Evolutionary conservation across 805 yeast genomes (phyloP).

Genomic region (Ogataea ramenticola): DNA sequence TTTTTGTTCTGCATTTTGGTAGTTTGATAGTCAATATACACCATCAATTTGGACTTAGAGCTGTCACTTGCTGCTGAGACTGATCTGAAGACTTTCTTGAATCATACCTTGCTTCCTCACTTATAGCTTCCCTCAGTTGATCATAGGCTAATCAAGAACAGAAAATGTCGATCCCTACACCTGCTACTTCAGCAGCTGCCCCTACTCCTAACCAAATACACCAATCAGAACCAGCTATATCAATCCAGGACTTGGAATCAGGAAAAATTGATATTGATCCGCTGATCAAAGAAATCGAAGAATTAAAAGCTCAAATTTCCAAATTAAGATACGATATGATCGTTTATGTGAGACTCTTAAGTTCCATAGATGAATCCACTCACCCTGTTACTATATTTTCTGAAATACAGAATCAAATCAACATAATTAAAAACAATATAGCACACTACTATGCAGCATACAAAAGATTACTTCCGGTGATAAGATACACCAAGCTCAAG

Average conservation of each 20-base stretch:
- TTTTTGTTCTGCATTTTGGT: too few species aligned
- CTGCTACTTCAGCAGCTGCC: conserved; percentile 6
- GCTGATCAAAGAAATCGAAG: conserved; percentile 28
- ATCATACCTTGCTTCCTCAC: not conserved
- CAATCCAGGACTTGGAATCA: conserved; percentile 33
- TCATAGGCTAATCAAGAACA: conserved; percentile 7
- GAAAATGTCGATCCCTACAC: conserved; percentile 13
- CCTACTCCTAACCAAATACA: not conserved
- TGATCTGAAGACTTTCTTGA: too few species aligned
- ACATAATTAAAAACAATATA: conserved; percentile 30
- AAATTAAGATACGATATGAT: conserved; percentile 34
- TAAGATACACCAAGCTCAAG: conserved; percentile 42
- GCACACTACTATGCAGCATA: conserved; percentile 37
- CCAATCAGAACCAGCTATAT: conserved; percentile 11
- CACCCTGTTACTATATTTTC: conserved; percentile 33
- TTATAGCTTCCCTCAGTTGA: conserved; percentile 10
- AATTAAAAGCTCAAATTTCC: conserved; percentile 22
- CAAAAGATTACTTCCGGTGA: conserved; percentile 40
- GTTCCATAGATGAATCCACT: conserved; percentile 37
- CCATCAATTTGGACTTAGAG: too few species aligned
- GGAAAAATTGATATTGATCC: conserved; percentile 29
- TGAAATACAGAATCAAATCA: conserved; percentile 29
- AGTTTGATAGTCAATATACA: too few species aligned
- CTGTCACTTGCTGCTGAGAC: too few species aligned
- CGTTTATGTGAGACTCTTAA: conserved; percentile 25